These are phyloP conservation scores for Exsudoporus frostii DNA, from an alignment of 768 basidiomycete genomes.

Conservation along the genomic window DNA sequence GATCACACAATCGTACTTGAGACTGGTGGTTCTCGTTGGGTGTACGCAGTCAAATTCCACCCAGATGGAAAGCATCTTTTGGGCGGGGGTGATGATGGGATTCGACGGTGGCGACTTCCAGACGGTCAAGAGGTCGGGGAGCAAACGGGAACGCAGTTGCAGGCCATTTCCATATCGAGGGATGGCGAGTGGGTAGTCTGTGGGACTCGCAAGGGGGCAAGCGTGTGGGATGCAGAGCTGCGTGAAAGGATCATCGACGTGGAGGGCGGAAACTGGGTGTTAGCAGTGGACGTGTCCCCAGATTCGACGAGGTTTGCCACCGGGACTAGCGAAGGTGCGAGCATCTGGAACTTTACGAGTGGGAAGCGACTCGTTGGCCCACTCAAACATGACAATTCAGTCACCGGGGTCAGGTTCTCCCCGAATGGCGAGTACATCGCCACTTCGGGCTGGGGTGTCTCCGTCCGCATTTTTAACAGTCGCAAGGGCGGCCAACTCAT, in stretches of 20 bases:
- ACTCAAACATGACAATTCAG: not conserved
- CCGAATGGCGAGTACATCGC: too few relatives aligned
- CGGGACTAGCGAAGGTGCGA: not conserved
- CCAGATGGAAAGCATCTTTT: too few relatives aligned
- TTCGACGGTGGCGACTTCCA: too few relatives aligned
- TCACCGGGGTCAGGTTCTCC: not conserved
- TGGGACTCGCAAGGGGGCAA: not conserved
- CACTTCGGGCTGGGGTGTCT: accelerated
- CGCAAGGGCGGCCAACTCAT: not conserved
- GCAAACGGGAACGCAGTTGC: too few relatives aligned
- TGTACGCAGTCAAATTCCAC: too few relatives aligned
- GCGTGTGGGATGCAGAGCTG: not conserved
- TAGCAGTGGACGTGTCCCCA: not conserved
- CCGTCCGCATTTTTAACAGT: not conserved
- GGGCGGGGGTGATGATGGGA: too few relatives aligned
- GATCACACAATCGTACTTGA: too few relatives aligned
- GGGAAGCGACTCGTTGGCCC: not conserved
- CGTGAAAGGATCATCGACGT: not conserved
- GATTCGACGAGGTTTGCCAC: not conserved
- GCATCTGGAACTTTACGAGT: not conserved
- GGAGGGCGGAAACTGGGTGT: accelerated
- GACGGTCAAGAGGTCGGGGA: too few relatives aligned
- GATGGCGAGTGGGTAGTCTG: not conserved
- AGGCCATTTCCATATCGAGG: not conserved
- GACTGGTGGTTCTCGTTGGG: too few relatives aligned